Evolutionary conservation across 2,329 filamentous ascomycete genomes (phyloP).

Genomic region (Sarocladium brachiariae): DNA sequence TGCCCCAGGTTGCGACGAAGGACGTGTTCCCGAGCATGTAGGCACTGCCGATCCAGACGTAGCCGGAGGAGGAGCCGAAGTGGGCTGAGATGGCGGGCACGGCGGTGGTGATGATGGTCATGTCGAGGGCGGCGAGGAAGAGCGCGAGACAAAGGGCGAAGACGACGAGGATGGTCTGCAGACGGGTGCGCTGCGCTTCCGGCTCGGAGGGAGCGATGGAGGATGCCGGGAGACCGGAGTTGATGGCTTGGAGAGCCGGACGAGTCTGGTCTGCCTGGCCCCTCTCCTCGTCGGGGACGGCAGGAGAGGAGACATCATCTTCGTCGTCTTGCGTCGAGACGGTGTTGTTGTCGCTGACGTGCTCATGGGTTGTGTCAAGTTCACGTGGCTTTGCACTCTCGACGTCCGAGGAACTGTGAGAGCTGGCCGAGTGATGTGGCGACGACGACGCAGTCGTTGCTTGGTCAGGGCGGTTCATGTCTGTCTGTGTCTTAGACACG

Average conservation of each 20-base stretch:
- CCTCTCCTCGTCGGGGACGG: slow-evolving; percentile 6
- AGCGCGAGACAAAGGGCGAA: slow-evolving; percentile 36
- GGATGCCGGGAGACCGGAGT: background rate
- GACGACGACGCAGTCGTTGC: background rate
- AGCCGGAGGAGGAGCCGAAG: slow-evolving; percentile 60
- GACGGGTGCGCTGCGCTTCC: slow-evolving; percentile 28
- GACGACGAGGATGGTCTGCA: slow-evolving; percentile 33
- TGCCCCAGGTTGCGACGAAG: slow-evolving; percentile 64
- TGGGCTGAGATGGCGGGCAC: slow-evolving; percentile 58
- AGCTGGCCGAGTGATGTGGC: background rate
- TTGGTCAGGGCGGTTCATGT: background rate
- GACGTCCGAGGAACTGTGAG: background rate
- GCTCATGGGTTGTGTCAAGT: background rate
- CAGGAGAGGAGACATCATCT: background rate
- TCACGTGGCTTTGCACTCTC: background rate
- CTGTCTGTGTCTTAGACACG: too few relatives aligned
- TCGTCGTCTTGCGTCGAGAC: background rate
- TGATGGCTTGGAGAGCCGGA: slow-evolving; percentile 1
- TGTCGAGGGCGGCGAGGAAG: slow-evolving; percentile 49
- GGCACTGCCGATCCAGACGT: slow-evolving; percentile 71
- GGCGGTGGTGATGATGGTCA: slow-evolving; percentile 60
- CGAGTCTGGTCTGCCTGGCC: background rate
- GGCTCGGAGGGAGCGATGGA: slow-evolving; percentile 17
- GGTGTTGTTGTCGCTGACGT: background rate
- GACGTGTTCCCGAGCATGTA: slow-evolving; percentile 65